Base-by-base conservation (phyloP, 2,329 filamentous ascomycete genomes). In the Grosmannia huntii region DNA sequence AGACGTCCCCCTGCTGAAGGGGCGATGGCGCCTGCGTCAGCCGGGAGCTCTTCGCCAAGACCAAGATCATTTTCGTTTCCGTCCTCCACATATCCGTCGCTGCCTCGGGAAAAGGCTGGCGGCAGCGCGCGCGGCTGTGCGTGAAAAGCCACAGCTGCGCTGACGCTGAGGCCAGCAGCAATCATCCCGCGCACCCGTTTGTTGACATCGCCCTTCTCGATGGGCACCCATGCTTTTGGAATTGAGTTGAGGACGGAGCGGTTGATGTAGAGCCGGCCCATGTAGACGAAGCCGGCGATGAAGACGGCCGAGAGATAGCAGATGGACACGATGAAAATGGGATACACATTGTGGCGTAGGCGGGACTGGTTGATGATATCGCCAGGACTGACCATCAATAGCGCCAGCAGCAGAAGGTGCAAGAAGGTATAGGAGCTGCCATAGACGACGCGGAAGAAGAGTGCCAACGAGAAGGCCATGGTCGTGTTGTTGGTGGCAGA, bases 201-300 rank as follows among this genome's bases (percentile, higher is more conserved):
- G 51, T 81, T 82, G 51, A 96, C 81, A 68, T 96, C 90, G 63
- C 86, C 87, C 68, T 89, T 88, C 65, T 94, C 89, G 62, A 96
- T 78, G 0, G 91, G 91, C 19, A 96, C 81, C 80, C 89, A 95
- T 57, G 82, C 76, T 70, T 92, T 94, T 1, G 94, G 94, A 60
- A 99, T 96, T 4, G 83, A 85, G 21, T 85, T 82, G 10, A 97
- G 78, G 10, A 88, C 84, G 52, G 80, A 87, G 62, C 89, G 84
- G 66, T 89, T 95, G 57, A 92, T 89, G 72, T 92, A 96, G 23
- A 96, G 80, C n/a, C 94, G 80, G 57, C 84, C 82, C 58, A 85
- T 80, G 70, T 95, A 96, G 66, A 96, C 82, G 65, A 95, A 83
- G 51, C 82, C 71, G 50, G 89, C 81, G 57, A 90, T 73, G 52